A percentile compares a stretch with the other conserved stretches of the same genome.
phyloP scores from a whole-genome alignment of 129 eudicot genomes.

The Lactuca saligna region DNA sequence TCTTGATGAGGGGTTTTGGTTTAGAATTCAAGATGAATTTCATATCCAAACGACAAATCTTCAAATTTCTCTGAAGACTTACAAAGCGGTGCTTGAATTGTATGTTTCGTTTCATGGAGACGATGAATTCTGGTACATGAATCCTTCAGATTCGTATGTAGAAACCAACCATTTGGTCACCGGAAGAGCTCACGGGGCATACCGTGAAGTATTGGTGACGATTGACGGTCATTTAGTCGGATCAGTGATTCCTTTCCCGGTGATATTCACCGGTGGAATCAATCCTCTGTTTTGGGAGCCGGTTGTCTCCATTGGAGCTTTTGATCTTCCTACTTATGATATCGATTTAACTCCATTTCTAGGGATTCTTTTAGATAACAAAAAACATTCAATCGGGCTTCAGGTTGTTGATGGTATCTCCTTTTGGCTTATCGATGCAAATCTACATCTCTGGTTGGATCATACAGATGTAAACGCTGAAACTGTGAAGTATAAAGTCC shows the following conservation, averaged over 20 bases:
- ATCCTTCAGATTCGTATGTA: conserved; percentile 59
- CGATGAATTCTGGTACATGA: conserved; percentile 82
- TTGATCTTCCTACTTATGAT: conserved; percentile 70
- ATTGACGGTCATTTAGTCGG: conserved; percentile 67
- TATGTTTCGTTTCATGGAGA: conserved; percentile 71
- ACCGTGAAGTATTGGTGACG: conserved; percentile 61
- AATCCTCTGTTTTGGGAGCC: conserved; percentile 86
- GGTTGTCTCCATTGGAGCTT: conserved; percentile 72
- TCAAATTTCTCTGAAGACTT: conserved; percentile 38
- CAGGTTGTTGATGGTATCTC: conserved; percentile 51
- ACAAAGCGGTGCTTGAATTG: conserved; percentile 60
- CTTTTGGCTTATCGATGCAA: conserved; percentile 78
- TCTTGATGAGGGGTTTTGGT: conserved; percentile 53
- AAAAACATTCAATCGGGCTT: conserved; percentile 49
- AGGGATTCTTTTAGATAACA: conserved; percentile 54
- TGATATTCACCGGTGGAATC: conserved; percentile 68
- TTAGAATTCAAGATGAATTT: conserved; percentile 49
- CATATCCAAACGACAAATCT: conserved; percentile 31
- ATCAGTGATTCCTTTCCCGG: conserved; percentile 66
- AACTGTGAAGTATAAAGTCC: conserved; percentile 23
- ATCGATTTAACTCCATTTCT: conserved; percentile 63
- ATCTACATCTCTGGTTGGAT: conserved; percentile 78
- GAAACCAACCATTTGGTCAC: conserved; percentile 39
- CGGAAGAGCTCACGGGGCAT: conserved; percentile 58
- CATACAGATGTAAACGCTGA: conserved; percentile 33